phyloP scores from a whole-genome alignment of 2,329 filamentous ascomycete species.

The Fusarium chaquense region DNA sequence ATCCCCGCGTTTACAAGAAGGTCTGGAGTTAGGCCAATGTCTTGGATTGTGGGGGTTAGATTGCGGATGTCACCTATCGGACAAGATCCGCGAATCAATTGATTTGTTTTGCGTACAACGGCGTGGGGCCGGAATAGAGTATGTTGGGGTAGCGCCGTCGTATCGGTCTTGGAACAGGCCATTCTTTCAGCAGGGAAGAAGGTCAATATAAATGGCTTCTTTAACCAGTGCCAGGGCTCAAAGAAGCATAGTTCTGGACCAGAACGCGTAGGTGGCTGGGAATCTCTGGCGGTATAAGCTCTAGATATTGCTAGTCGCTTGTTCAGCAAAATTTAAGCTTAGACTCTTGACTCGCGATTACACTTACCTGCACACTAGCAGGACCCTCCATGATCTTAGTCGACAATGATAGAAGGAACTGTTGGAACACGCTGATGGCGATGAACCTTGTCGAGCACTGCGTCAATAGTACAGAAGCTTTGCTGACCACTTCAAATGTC shows the following conservation, averaged over 20 bases:
- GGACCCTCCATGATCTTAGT: slow-evolving; percentile 22
- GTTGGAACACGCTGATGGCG: slow-evolving; percentile 10
- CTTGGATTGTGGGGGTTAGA: neutral
- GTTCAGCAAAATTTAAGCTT: neutral
- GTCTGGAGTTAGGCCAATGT: neutral
- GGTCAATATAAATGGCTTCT: neutral
- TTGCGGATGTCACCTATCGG: slow-evolving; percentile 14
- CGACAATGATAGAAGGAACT: slow-evolving; percentile 10
- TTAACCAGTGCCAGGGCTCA: neutral
- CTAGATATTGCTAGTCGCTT: neutral
- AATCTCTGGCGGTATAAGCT: slow-evolving; percentile 7
- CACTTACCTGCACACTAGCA: neutral
- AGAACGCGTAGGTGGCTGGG: slow-evolving; percentile 17
- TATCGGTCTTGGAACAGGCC: neutral
- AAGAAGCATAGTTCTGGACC: slow-evolving; percentile 1
- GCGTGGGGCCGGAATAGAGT: slow-evolving; percentile 9
- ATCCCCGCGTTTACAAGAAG: slow-evolving; percentile 22
- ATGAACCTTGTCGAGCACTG: slow-evolving; percentile 26
- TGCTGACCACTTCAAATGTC: slow-evolving; percentile 26
- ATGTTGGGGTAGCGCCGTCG: neutral
- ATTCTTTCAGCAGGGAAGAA: neutral
- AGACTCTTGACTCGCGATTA: rapidly evolving
- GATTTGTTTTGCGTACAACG: neutral
- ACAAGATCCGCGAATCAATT: slow-evolving; percentile 2
- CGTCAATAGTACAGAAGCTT: slow-evolving; percentile 17